Percentiles rank a stretch among this genome's conserved stretches.
Conservation (phyloP, 1,284 basidiomycete genomes). For the Clitocybe nebularis region DNA sequence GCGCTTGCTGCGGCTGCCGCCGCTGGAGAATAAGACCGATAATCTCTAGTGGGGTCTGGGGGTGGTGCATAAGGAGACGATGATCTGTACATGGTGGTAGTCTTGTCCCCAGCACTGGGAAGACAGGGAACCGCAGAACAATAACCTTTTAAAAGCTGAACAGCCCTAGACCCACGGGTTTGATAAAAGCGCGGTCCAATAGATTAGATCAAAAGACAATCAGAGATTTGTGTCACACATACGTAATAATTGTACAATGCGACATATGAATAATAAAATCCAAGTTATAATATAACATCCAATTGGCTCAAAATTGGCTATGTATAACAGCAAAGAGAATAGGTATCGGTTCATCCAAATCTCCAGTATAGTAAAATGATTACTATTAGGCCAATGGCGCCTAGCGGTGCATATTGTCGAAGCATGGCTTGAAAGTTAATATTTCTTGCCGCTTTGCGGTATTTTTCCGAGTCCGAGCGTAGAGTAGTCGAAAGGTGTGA, state of each 20-base stretch:
- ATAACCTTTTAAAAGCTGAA: too few relatives aligned
- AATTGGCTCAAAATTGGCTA: slow-evolving; percentile 7
- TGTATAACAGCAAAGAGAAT: slow-evolving; percentile 11
- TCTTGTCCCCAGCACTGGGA: too few relatives aligned
- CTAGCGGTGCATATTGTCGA: slow-evolving; percentile 93
- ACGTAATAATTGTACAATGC: too few relatives aligned
- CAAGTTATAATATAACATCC: too few relatives aligned
- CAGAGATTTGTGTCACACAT: too few relatives aligned
- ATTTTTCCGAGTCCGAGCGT: slow-evolving; percentile 95
- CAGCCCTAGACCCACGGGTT: too few relatives aligned
- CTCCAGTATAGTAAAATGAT: slow-evolving; percentile 91
- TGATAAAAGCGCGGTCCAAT: too few relatives aligned
- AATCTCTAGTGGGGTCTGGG: slow-evolving; percentile 14
- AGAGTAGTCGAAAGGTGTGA: slow-evolving; percentile 97
- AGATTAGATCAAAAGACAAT: too few relatives aligned
- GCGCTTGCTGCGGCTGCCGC: slow-evolving; percentile 13
- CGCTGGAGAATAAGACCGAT: slow-evolving; percentile 14
- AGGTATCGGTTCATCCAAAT: slow-evolving; percentile 45
- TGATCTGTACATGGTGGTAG: slow-evolving; percentile 17
- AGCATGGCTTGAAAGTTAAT: slow-evolving; percentile 94
- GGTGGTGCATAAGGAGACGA: slow-evolving; percentile 27
- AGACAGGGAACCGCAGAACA: too few relatives aligned
- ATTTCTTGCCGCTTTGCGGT: slow-evolving; percentile 92
- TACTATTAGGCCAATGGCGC: slow-evolving; percentile 74
- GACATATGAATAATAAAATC: too few relatives aligned